A percentile compares a stretch with the other conserved stretches of the same genome.
These are phyloP conservation scores for Pistacia integerrima DNA, from an alignment of 345 rosid genomes.

Conservation along the genomic window DNA sequence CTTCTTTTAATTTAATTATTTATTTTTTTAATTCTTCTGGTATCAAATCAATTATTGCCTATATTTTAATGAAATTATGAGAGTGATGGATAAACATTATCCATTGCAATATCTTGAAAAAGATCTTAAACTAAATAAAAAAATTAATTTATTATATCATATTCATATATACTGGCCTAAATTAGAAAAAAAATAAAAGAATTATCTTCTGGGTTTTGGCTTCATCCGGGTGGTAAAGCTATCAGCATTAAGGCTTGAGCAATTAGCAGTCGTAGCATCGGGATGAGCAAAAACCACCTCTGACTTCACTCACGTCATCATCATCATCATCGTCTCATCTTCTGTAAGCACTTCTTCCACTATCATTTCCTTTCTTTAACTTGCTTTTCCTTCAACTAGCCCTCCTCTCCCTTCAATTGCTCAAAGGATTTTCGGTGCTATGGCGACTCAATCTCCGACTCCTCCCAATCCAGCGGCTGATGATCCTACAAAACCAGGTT, in stretches of 20 bases:
- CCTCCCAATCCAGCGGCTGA: slow-evolving; percentile 30
- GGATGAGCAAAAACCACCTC: slow-evolving; percentile 26
- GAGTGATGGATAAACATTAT: no score
- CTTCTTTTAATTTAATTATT: no score
- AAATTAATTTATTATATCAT: no score
- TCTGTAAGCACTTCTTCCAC: slow-evolving; percentile 5
- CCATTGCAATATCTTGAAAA: no score
- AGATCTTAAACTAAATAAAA: no score
- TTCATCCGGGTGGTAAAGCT: neutral
- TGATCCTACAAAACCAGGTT: slow-evolving; percentile 39
- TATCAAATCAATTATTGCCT: no score
- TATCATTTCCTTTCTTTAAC: neutral
- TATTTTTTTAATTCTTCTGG: no score
- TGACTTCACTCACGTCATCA: slow-evolving; percentile 17
- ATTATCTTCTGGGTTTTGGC: slow-evolving; percentile 1
- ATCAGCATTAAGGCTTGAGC: neutral
- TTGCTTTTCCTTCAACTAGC: neutral
- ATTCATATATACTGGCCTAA: no score
- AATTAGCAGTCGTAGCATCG: neutral
- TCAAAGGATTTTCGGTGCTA: slow-evolving; percentile 18
- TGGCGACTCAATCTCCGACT: slow-evolving; percentile 45
- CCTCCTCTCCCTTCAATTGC: neutral
- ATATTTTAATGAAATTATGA: no score
- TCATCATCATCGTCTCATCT: neutral
- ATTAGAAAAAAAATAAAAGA: no score